Evolutionary conservation across 768 basidiomycete genomes (phyloP).

Genomic region (Suillus americanus): DNA sequence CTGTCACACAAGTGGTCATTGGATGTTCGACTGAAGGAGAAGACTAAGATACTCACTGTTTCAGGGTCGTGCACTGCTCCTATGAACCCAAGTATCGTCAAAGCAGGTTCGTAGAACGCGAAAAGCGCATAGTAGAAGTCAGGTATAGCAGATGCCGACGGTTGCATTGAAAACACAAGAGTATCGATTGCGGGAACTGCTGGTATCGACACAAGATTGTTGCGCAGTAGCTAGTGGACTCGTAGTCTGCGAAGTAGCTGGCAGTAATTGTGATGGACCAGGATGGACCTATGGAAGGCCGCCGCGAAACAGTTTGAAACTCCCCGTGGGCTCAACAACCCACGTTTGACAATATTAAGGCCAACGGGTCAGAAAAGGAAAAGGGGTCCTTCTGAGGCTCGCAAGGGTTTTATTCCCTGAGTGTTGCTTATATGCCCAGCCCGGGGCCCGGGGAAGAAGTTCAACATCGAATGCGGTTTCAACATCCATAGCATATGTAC

Average conservation of each 20-base stretch:
- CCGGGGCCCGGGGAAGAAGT: neutral
- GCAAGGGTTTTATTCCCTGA: neutral
- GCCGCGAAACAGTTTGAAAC: neutral
- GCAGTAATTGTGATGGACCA: neutral
- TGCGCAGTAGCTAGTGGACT: neutral
- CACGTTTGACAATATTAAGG: neutral
- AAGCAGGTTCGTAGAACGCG: constrained; percentile 69
- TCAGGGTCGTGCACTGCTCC: constrained; percentile 67
- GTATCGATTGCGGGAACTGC: neutral
- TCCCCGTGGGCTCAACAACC: neutral
- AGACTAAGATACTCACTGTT: constrained; percentile 41
- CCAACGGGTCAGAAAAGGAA: neutral
- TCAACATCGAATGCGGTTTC: neutral
- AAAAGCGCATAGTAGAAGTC: constrained; percentile 74
- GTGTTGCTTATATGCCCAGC: neutral
- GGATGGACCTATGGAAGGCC: neutral
- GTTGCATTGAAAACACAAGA: constrained; percentile 33
- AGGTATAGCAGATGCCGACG: constrained; percentile 61
- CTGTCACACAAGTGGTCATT: constrained; percentile 33
- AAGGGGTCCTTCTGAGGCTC: neutral
- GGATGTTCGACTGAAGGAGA: constrained; percentile 4
- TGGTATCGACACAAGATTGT: neutral
- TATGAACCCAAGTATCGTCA: constrained; percentile 63
- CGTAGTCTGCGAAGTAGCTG: neutral
- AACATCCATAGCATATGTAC: neutral